Evolutionary conservation across 306 rosid species (phyloP), one percentile per base, ranked within the genome.

Genomic region (Pyrus betulifolia): DNA sequence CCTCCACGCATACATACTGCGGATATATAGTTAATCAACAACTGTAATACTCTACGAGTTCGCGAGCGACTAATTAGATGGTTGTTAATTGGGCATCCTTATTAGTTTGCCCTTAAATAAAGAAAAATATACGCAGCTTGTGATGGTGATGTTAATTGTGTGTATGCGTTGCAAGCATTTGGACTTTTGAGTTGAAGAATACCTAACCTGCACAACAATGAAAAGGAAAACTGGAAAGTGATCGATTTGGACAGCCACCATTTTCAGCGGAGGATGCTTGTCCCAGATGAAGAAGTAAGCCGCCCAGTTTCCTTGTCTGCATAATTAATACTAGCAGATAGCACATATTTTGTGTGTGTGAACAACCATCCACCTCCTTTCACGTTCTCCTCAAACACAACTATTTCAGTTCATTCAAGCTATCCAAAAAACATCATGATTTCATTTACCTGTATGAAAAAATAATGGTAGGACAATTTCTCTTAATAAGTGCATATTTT

Each of bases 241-340:
- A 25, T 25, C 27, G 27, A 30, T 13, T 3, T 19, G 61, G 76
- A 82, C 82, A 82, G 72, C 82, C 79, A 72, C 79, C 79, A 66
- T 77, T 28, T 77, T 77, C 67, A 67, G 44, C 52, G 72, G 67
- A 54, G 71, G 59, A 52, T 55, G 45, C 71, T 76, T 21, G 27
- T 72, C 49, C 74, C 67, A 30, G 51, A 71, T 64, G 28, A 71
- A 28, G 46, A 31, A 51, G 30, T 28, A 28, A 28, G 30, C 30
- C 30, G 28, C 40, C 69, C 17, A 13, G 79, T 67, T 74, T 46
- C 71, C 74, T 69, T 72, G 27, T 73, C 42, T 30, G 11, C 21
- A 55, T 5, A 2, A 11, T 55, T 55, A 0, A 57, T 8, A 57
- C 25, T 23, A 23, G 25, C 25, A 23, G 25, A 23, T 0, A 25